These are phyloP conservation scores for Seiridium cupressi DNA, from an alignment of 2,329 filamentous ascomycete species.

Conservation along the genomic window DNA sequence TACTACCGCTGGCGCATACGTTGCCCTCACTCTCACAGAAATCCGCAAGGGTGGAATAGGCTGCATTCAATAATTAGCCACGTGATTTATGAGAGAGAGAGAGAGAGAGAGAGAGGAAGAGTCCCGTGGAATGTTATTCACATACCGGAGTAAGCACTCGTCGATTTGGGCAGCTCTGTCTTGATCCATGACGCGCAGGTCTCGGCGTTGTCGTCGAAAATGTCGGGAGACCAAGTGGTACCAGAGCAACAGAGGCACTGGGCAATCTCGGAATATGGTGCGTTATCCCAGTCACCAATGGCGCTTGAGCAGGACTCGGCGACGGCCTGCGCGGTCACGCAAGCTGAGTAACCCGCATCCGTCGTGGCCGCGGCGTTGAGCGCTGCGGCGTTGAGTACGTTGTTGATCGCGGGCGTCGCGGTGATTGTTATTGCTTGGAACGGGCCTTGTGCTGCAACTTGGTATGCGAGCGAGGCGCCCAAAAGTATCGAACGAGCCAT, in stretches of 20 bases:
- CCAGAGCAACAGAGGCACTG: slow-evolving; percentile 13
- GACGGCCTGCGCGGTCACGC: not conserved
- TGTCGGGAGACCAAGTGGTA: not conserved
- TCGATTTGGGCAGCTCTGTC: slow-evolving; percentile 1
- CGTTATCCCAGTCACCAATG: slow-evolving; percentile 5
- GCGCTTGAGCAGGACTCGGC: slow-evolving; percentile 2
- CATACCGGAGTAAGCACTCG: slow-evolving; percentile 7
- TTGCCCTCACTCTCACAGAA: slow-evolving; percentile 5
- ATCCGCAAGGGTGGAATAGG: slow-evolving; percentile 3
- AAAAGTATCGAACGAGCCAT: not conserved
- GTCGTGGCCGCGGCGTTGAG: not conserved
- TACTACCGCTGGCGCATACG: not conserved
- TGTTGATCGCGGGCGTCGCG: not conserved
- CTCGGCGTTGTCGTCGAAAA: slow-evolving; percentile 8
- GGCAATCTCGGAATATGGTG: slow-evolving; percentile 3
- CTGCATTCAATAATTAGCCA: not conserved
- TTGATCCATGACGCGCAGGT: slow-evolving; percentile 7
- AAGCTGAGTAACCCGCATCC: not conserved
- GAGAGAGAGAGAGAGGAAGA: no score
- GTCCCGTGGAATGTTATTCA: not conserved
- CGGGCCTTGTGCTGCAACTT: not conserved
- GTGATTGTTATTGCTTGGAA: not conserved
- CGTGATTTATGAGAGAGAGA: not conserved
- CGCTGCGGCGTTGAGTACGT: not conserved
- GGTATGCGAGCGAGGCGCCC: not conserved